These are phyloP conservation scores for Hypocreales sp. DNA, from an alignment of 2,329 filamentous ascomycete species.

Conservation along the genomic window DNA sequence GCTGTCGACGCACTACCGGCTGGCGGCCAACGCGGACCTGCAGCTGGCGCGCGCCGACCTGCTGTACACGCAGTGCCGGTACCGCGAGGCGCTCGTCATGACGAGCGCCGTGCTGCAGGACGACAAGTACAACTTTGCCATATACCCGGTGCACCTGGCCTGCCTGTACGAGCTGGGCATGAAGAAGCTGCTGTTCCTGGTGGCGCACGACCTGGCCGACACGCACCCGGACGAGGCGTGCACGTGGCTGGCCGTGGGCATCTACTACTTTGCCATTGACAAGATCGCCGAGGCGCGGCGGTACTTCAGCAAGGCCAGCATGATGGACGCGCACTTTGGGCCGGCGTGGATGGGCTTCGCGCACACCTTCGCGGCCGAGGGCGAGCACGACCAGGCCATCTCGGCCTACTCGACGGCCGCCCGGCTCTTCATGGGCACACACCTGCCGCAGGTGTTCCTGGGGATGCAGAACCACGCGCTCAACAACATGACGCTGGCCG, in stretches of 20 bases:
- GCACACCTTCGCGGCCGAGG: slow-evolving; percentile 93
- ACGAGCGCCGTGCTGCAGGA: slow-evolving; percentile 69
- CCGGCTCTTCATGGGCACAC: slow-evolving; percentile 88
- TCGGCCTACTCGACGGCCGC: slow-evolving; percentile 94
- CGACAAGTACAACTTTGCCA: slow-evolving; percentile 77
- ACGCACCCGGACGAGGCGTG: slow-evolving; percentile 81
- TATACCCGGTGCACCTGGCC: slow-evolving; percentile 83
- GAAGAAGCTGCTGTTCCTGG: slow-evolving; percentile 79
- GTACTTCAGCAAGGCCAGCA: slow-evolving; percentile 93
- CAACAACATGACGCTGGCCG: slow-evolving; percentile 85
- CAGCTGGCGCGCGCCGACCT: slow-evolving; percentile 81
- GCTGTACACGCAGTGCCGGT: slow-evolving; percentile 87
- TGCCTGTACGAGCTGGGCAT: slow-evolving; percentile 77
- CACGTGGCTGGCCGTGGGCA: slow-evolving; percentile 86
- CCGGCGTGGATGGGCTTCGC: slow-evolving; percentile 98
- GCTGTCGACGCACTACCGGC: slow-evolving; percentile 83
- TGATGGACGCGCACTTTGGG: slow-evolving; percentile 95
- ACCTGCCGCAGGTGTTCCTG: slow-evolving; percentile 86
- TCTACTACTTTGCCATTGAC: slow-evolving; percentile 82
- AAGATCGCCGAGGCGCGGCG: slow-evolving; percentile 86
- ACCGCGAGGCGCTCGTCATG: slow-evolving; percentile 70
- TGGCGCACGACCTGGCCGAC: slow-evolving; percentile 86
- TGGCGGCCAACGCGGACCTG: slow-evolving; percentile 75
- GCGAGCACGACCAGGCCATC: slow-evolving; percentile 95
- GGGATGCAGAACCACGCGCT: slow-evolving; percentile 97